Conservation (phyloP, 1,139 yeast species). For the Blastobotrys buckinghamii region DNA sequence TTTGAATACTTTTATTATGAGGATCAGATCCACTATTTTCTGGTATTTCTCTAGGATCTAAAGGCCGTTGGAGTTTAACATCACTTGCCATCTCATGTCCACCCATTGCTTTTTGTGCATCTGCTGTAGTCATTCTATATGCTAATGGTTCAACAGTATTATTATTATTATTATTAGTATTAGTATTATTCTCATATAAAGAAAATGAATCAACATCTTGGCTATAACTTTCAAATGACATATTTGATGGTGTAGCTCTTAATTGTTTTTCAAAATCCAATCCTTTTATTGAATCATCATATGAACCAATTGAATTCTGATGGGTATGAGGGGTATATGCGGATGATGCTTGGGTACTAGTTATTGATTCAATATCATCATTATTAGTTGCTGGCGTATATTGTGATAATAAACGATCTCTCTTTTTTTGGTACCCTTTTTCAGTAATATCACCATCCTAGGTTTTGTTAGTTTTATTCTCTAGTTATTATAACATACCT, state of each 20-base stretch:
- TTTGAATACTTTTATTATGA: constrained; percentile 29
- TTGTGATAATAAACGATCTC: constrained; percentile 29
- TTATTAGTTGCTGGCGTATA: not conserved
- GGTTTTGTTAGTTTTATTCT: not conserved
- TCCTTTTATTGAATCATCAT: constrained; percentile 11
- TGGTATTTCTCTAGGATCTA: constrained; percentile 40
- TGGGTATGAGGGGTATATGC: constrained; percentile 6
- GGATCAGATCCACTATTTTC: constrained; percentile 32
- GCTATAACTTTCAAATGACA: constrained; percentile 4
- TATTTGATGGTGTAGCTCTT: not conserved
- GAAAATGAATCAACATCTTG: constrained; percentile 6
- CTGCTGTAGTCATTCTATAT: constrained; percentile 19
- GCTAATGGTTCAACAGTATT: constrained; percentile 8
- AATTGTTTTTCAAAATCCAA: not conserved
- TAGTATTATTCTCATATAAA: not conserved
- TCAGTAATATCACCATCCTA: constrained; percentile 62
- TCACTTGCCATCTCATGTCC: constrained; percentile 12
- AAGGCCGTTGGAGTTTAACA: constrained; percentile 33
- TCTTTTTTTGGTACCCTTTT: constrained; percentile 58
- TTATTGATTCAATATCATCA: constrained; percentile 39
- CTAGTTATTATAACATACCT: constrained; percentile 17
- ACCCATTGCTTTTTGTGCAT: constrained; percentile 18
- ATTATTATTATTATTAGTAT: not conserved
- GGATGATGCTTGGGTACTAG: constrained; percentile 13
- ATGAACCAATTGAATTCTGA: constrained; percentile 7